A percentile compares a stretch with the other conserved stretches of the same genome.
phyloP scores from a whole-genome alignment of 139 green algal species.

The Chlamydomonas sphaeroides region DNA sequence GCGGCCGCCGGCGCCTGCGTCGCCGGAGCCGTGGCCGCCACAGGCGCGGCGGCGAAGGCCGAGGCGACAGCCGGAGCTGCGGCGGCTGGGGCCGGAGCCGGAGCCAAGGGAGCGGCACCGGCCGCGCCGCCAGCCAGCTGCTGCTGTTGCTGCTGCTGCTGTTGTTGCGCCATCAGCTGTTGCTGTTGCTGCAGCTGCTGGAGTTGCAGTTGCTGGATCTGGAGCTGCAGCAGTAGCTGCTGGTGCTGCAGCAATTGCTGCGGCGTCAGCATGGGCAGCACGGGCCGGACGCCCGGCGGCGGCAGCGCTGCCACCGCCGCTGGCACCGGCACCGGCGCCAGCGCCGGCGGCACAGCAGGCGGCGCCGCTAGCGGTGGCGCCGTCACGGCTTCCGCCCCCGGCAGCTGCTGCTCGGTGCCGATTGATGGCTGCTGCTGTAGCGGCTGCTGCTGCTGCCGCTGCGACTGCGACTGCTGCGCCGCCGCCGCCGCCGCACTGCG shows the following conservation, averaged over 20 bases:
- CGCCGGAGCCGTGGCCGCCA: no score
- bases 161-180: background rate
- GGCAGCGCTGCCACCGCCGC: no score
- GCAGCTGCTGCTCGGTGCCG: background rate
- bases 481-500: no score
- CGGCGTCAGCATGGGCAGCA: no score
- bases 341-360: background rate
- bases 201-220: background rate
- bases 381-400: no score
- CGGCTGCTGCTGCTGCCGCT: background rate
- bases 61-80: no score
- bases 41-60: no score
- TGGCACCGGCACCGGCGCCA: no score
- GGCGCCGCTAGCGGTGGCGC: background rate
- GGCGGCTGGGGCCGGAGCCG: no score
- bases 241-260: background rate
- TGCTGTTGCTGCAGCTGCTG: background rate
- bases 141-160: background rate
- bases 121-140: background rate
- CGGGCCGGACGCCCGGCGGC: no score
- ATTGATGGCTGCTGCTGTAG: slow-evolving; percentile 3
- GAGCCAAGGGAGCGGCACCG: no score
- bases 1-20: background rate
- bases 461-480: background rate
- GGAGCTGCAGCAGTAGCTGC: background rate